phyloP scores from a whole-genome alignment of 768 basidiomycete species.

The Naganishia friedmannii region DNA sequence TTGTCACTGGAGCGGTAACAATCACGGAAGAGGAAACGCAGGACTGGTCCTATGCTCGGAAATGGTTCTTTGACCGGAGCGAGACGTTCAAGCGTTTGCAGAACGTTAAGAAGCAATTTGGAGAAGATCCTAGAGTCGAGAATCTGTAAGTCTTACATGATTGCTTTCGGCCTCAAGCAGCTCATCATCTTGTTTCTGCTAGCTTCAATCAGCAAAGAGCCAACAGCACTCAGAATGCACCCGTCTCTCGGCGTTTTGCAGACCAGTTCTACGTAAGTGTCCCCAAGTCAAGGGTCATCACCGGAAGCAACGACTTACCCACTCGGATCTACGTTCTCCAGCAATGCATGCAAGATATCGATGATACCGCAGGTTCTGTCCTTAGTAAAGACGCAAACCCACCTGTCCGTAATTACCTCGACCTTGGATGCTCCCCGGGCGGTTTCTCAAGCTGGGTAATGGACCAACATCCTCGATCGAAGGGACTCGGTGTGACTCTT shows the following conservation, averaged over 20 bases:
- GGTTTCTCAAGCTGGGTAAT: constrained; percentile 30
- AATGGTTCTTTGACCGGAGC: constrained; percentile 25
- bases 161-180: background rate
- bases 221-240: constrained; percentile 23
- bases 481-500: constrained; percentile 26
- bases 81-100: constrained; percentile 21
- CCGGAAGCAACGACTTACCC: background rate
- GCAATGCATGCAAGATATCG: constrained; percentile 31
- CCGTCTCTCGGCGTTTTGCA: constrained; percentile 23
- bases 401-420: constrained; percentile 18
- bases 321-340: background rate
- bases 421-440: constrained; percentile 30
- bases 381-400: constrained; percentile 10
- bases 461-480: constrained; percentile 10
- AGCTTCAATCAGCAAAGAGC: constrained; percentile 30
- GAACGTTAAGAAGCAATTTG: constrained; percentile 28
- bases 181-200: background rate
- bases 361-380: constrained; percentile 19
- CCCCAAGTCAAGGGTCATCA: too few species aligned
- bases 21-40: constrained; percentile 20
- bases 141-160: background rate
- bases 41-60: constrained; percentile 21
- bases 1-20: background rate
- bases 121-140: constrained; percentile 28
- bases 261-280: constrained; percentile 28